Conservation (phyloP, 2,329 filamentous ascomycete genomes). For the Colletotrichum kahawae region DNA sequence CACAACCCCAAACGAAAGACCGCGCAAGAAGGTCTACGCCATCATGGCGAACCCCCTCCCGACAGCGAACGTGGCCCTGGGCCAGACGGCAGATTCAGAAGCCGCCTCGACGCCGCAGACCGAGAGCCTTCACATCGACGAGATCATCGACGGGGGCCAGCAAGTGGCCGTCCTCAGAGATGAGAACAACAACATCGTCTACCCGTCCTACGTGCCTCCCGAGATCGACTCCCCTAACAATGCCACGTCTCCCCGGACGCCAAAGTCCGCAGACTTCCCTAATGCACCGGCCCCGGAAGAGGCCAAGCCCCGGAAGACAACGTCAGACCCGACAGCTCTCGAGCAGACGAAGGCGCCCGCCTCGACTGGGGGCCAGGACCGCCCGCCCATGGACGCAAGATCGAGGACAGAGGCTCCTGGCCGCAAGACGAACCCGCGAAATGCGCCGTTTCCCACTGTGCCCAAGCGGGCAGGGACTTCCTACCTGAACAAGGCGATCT, state of each 20-base stretch:
- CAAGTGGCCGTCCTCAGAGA: slow-evolving; percentile 35
- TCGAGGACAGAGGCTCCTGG: slow-evolving; percentile 26
- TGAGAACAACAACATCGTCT: slow-evolving; percentile 32
- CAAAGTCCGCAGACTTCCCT: background rate
- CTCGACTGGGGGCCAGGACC: background rate
- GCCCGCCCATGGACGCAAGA: slow-evolving; percentile 24
- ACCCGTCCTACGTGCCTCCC: slow-evolving; percentile 36
- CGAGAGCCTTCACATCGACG: slow-evolving; percentile 31
- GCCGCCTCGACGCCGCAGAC: slow-evolving; percentile 11
- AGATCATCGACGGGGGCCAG: slow-evolving; percentile 28
- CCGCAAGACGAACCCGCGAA: slow-evolving; percentile 3
- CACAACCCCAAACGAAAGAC: background rate
- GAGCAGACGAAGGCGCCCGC: background rate
- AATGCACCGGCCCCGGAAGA: background rate
- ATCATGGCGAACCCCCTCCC: slow-evolving; percentile 11
- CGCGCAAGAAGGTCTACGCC: background rate
- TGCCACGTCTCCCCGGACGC: background rate
- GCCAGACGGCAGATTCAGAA: slow-evolving; percentile 1
- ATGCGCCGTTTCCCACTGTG: slow-evolving; percentile 18
- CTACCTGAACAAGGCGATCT: slow-evolving; percentile 31
- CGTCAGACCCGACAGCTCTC: slow-evolving; percentile 15
- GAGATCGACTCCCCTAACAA: slow-evolving; percentile 24
- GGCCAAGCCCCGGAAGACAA: slow-evolving; percentile 4
- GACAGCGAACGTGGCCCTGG: slow-evolving; percentile 6
- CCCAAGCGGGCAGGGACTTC: slow-evolving; percentile 31